These are phyloP conservation scores for Balakata baccata DNA, from an alignment of 345 rosid species.

Conservation along the genomic window DNA sequence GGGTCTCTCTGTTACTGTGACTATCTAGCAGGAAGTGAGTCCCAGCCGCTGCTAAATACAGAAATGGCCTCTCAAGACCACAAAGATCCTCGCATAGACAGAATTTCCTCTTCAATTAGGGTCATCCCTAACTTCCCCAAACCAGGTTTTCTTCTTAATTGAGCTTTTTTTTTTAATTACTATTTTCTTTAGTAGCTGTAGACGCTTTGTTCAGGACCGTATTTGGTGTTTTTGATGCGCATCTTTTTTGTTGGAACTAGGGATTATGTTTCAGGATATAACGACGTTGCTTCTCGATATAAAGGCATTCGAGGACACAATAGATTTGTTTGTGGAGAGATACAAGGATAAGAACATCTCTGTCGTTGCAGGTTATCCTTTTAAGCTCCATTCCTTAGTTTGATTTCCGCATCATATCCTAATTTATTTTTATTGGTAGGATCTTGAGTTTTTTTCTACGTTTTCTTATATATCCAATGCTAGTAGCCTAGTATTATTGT, in stretches of 20 bases:
- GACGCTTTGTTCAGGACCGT: background rate
- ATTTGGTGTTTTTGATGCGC: slow-evolving; percentile 2
- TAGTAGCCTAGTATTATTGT: too few relatives aligned
- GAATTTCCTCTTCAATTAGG: slow-evolving; percentile 68
- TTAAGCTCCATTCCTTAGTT: background rate
- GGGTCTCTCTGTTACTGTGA: background rate
- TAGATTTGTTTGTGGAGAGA: slow-evolving; percentile 80
- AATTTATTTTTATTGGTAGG: background rate
- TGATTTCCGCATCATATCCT: background rate
- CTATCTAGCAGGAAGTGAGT: slow-evolving; percentile 18
- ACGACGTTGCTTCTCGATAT: slow-evolving; percentile 73
- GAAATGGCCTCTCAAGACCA: slow-evolving; percentile 40
- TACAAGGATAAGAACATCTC: slow-evolving; percentile 59
- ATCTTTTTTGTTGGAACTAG: slow-evolving; percentile 32
- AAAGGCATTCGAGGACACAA: slow-evolving; percentile 69
- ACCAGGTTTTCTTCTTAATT: slow-evolving; percentile 46
- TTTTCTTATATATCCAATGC: too few relatives aligned
- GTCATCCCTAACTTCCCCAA: slow-evolving; percentile 93
- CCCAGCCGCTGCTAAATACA: slow-evolving; percentile 1
- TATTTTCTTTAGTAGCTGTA: background rate
- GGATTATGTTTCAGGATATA: slow-evolving; percentile 88
- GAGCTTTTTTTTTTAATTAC: too few relatives aligned
- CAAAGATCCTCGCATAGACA: slow-evolving; percentile 56
- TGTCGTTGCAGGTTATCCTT: slow-evolving; percentile 67
- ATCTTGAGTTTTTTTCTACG: background rate